Conservation (phyloP, 306 rosid genomes). For the Senna tora region DNA sequence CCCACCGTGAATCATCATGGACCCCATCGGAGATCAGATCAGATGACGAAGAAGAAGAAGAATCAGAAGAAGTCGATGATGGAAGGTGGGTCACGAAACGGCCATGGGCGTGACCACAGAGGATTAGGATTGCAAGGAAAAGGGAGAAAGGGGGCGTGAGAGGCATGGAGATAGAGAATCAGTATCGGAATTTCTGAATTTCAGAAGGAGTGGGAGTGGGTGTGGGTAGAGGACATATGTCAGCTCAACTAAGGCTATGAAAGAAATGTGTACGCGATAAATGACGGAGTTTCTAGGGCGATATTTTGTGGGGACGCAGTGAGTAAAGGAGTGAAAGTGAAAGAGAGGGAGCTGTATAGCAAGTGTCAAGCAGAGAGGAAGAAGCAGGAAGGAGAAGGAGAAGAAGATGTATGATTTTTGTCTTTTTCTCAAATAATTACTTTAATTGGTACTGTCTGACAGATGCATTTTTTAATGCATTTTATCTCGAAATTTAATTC, state of each 20-base stretch:
- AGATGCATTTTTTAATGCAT: neutral
- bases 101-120: conserved; percentile 49
- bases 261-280: neutral
- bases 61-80: neutral
- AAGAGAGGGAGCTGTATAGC: neutral
- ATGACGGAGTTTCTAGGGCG: neutral
- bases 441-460: neutral
- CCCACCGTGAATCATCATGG: neutral
- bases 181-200: neutral
- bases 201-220: neutral
- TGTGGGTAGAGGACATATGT: neutral
- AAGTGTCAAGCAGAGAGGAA: neutral
- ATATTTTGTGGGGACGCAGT: neutral
- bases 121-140: conserved; percentile 45
- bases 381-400: neutral
- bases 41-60: neutral
- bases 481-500: no score
- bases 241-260: neutral
- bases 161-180: neutral
- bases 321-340: neutral
- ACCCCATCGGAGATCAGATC: conserved; percentile 73
- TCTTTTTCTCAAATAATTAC: neutral
- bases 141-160: neutral
- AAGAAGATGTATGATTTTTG: neutral
- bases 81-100: conserved; percentile 30